Conservation (phyloP, 192 early-diverging fungal species). For the Martensiomyces pterosporus region DNA sequence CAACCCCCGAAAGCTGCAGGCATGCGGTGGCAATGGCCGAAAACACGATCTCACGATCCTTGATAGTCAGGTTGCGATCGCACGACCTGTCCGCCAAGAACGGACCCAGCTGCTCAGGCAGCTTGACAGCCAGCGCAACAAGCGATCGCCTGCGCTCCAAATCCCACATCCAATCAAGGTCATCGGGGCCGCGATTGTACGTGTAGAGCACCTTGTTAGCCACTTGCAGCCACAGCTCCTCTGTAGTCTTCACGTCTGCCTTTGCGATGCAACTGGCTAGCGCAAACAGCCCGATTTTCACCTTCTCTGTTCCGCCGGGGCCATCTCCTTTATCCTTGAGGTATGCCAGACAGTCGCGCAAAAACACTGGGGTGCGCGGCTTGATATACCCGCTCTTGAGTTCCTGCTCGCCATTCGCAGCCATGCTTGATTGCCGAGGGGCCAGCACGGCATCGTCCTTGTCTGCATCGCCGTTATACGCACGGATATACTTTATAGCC, state of each 20-base stretch:
- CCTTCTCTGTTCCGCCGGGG: constrained; percentile 9
- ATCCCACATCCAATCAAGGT: constrained; percentile 31
- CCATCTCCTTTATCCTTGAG: constrained; percentile 10
- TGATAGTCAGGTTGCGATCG: constrained; percentile 36
- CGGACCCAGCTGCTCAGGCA: constrained; percentile 26
- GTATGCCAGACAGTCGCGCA: constrained; percentile 39
- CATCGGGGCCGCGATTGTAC: constrained; percentile 41
- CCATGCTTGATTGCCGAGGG: constrained; percentile 24
- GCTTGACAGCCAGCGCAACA: constrained; percentile 21
- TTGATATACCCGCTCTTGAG: constrained; percentile 28
- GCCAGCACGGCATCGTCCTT: constrained; percentile 10
- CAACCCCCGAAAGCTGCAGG: constrained; percentile 18
- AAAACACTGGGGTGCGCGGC: constrained; percentile 36
- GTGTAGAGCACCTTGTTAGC: constrained; percentile 30
- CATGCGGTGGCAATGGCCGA: constrained; percentile 41
- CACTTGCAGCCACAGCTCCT: constrained; percentile 30
- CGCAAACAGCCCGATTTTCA: constrained; percentile 27
- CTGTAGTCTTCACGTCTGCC: constrained; percentile 19
- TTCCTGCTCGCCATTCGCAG: constrained; percentile 3
- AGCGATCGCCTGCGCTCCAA: constrained; percentile 15
- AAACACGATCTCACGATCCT: constrained; percentile 38
- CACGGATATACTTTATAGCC: constrained; percentile 10
- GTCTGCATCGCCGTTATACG: constrained; percentile 6
- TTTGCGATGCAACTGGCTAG: constrained; percentile 21
- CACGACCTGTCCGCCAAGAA: constrained; percentile 39